Conservation (phyloP, 257 asterid species). For the Misopates orontium region DNA sequence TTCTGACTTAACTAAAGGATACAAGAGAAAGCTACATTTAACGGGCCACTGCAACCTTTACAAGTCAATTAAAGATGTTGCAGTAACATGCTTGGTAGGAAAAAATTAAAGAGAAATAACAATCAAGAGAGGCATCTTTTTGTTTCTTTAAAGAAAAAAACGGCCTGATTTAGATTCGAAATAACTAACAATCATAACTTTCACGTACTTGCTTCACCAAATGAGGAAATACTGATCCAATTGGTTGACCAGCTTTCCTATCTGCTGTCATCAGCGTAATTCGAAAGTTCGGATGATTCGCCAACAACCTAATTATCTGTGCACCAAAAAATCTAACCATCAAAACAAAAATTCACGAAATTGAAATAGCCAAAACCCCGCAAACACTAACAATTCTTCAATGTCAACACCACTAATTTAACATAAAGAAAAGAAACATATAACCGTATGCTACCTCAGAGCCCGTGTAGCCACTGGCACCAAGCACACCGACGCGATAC, state of each 20-base stretch:
- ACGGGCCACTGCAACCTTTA: too few relatives aligned
- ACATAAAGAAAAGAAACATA: neutral
- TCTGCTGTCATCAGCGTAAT: conserved; percentile 91
- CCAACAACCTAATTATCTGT: conserved; percentile 83
- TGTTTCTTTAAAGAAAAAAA: neutral
- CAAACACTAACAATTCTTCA: too few relatives aligned
- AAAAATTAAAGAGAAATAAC: neutral
- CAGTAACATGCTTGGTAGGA: neutral
- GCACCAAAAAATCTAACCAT: neutral
- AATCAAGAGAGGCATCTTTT: neutral
- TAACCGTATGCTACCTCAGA: conserved; percentile 53
- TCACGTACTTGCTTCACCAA: conserved; percentile 61
- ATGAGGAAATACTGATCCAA: conserved; percentile 90
- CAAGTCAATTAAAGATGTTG: neutral
- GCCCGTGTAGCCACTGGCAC: conserved; percentile 92
- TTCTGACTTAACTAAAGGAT: neutral
- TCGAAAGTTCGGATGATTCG: conserved; percentile 67
- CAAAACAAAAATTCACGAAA: too few relatives aligned
- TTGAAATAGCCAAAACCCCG: too few relatives aligned
- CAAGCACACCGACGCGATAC: conserved; percentile 72
- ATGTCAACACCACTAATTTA: too few relatives aligned
- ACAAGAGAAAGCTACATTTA: neutral
- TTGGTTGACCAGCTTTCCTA: conserved; percentile 93
- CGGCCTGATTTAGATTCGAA: neutral
- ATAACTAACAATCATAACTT: too few relatives aligned